Evolutionary conservation across 192 early-diverging fungal genomes (phyloP).

Genomic region (Helicostylum pulchrum): DNA sequence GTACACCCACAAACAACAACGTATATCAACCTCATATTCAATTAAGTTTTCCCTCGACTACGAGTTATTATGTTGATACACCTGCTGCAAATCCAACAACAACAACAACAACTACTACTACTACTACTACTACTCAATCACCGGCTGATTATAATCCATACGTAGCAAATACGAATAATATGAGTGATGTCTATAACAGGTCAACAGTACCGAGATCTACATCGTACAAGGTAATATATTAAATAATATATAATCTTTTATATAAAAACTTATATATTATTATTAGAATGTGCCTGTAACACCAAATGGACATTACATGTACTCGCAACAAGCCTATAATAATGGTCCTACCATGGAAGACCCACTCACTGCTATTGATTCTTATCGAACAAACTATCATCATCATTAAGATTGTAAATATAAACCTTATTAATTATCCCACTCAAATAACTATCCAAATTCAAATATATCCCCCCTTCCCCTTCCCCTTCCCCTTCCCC

Average conservation of each 20-base stretch:
- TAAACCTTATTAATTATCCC: neutral
- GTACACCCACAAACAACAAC: neutral
- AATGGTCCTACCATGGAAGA: conserved; percentile 9
- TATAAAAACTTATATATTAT: neutral
- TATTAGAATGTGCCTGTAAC: neutral
- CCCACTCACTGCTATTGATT: conserved; percentile 6
- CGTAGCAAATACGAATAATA: neutral
- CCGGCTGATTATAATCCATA: neutral
- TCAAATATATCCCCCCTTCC: neutral
- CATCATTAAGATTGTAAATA: neutral
- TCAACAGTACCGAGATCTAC: neutral
- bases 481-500: neutral
- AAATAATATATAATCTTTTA: neutral
- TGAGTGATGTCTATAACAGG: too few relatives aligned
- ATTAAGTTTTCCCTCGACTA: neutral
- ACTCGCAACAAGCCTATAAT: neutral
- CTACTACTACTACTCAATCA: too few relatives aligned
- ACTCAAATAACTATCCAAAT: neutral
- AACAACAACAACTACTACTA: too few relatives aligned
- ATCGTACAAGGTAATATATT: neutral
- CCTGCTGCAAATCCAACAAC: too few relatives aligned
- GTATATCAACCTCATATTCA: neutral
- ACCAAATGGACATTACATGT: neutral
- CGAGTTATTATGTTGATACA: too few relatives aligned
- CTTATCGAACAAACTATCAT: neutral